A percentile compares a stretch with the other conserved stretches of the same genome.
These are phyloP conservation scores for Xylariaceae sp. DNA, from an alignment of 2,329 filamentous ascomycete species.

Conservation along the genomic window DNA sequence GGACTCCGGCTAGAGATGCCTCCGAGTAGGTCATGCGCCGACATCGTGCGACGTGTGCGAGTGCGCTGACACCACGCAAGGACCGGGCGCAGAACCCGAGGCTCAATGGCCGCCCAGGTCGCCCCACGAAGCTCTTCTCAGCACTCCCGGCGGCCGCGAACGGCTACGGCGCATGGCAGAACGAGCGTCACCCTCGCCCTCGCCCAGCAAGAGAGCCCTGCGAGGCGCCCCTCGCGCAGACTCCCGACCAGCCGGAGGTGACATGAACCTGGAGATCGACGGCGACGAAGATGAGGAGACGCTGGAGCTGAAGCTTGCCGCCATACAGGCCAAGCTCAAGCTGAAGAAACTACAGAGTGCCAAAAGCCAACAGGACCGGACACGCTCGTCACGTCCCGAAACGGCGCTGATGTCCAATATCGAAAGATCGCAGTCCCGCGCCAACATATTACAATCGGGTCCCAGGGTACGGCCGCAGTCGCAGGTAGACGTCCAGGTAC, in stretches of 20 bases:
- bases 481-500: conserved; percentile 57
- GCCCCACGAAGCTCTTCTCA: conserved; percentile 55
- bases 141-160: conserved; percentile 71
- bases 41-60: conserved; percentile 3
- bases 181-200: conserved; percentile 60
- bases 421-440: conserved; percentile 10
- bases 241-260: conserved; percentile 16
- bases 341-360: conserved; percentile 76
- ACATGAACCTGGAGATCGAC: conserved; percentile 28
- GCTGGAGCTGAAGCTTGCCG: conserved; percentile 74
- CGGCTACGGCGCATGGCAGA: conserved; percentile 62
- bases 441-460: conserved; percentile 15
- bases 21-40: conserved; percentile 14
- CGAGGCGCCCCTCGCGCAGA: conserved; percentile 20
- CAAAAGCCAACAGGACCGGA: conserved; percentile 32
- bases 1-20: too few species aligned
- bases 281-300: conserved; percentile 70
- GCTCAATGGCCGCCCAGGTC: conserved; percentile 60
- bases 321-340: conserved; percentile 80
- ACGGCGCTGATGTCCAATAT: conserved; percentile 6
- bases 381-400: too few species aligned
- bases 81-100: conserved; percentile 31
- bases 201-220: conserved; percentile 48
- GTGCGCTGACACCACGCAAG: conserved; percentile 13
- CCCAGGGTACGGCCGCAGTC: conserved; percentile 18